A percentile compares a stretch with the other conserved stretches of the same genome.
Conservation (phyloP, 257 asterid species). For the Gentiana dahurica region DNA sequence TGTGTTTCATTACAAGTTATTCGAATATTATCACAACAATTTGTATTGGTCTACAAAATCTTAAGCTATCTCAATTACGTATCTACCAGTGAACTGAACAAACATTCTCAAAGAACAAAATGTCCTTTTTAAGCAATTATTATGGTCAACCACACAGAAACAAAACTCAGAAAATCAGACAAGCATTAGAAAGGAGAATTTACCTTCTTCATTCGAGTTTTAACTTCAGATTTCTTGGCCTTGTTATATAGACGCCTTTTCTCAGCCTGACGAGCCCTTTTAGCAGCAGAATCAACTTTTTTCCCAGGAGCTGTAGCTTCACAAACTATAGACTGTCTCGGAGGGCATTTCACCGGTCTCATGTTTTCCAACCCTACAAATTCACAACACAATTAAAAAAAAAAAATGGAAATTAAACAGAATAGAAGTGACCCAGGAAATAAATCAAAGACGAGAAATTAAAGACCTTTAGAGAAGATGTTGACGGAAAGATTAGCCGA, state of each 20-base stretch:
- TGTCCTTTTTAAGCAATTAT: background rate
- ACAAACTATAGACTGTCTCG: conserved; percentile 53
- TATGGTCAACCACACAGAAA: background rate
- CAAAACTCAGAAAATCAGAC: background rate
- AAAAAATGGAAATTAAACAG: background rate
- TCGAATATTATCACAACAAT: no score
- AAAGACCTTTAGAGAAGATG: conserved; percentile 55
- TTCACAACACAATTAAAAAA: background rate
- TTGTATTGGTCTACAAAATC: no score
- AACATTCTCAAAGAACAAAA: no score
- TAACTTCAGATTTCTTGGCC: conserved; percentile 63
- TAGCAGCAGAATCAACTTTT: conserved; percentile 92
- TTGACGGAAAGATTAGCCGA: conserved; percentile 43
- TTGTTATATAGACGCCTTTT: conserved; percentile 75
- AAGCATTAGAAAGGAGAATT: background rate
- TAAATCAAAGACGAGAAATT: background rate
- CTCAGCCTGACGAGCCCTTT: conserved; percentile 96
- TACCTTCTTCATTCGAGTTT: conserved; percentile 92
- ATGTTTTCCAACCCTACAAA: conserved; percentile 32
- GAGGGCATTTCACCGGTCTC: conserved; percentile 33
- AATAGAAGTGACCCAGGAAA: background rate
- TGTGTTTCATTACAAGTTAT: no score
- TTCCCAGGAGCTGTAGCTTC: conserved; percentile 50
- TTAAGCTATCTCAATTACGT: no score
- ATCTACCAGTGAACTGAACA: no score